Conservation (phyloP, 768 basidiomycete species). For the Russula griseocarnosa region DNA sequence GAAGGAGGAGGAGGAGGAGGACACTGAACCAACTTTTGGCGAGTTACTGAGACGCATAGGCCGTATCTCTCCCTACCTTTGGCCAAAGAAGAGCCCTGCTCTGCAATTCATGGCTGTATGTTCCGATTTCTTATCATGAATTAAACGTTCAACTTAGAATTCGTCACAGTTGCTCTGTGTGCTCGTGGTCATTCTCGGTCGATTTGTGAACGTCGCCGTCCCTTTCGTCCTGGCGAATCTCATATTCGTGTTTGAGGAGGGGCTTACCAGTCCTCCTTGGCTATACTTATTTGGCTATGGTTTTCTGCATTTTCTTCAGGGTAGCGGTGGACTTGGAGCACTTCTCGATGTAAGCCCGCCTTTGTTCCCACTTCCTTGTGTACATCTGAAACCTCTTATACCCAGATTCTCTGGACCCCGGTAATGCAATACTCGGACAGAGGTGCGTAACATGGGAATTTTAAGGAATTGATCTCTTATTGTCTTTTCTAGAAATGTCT, state of each 20-base stretch:
- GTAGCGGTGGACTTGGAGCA: conserved; percentile 69
- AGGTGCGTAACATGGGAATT: conserved; percentile 36
- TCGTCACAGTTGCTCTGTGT: conserved; percentile 56
- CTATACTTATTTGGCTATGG: conserved; percentile 65
- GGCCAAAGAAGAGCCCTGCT: conserved; percentile 64
- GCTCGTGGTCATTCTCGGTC: conserved; percentile 63
- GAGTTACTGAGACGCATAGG: conserved; percentile 64
- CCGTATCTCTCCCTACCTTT: conserved; percentile 73
- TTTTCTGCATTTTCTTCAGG: conserved; percentile 66
- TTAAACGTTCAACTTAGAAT: conserved; percentile 1
- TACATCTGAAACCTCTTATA: not conserved
- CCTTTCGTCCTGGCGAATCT: conserved; percentile 68
- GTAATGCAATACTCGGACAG: conserved; percentile 88
- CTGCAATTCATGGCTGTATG: conserved; percentile 69
- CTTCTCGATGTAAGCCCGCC: conserved; percentile 43
- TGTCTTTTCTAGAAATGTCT: conserved; percentile 62
- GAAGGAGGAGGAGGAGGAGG: conserved; percentile 55
- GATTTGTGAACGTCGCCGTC: conserved; percentile 68
- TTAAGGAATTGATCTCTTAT: conserved; percentile 6
- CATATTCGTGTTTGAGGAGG: conserved; percentile 53
- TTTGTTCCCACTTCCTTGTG: not conserved
- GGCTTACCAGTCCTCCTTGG: conserved; percentile 54
- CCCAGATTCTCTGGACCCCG: conserved; percentile 71
- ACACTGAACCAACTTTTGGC: conserved; percentile 63
- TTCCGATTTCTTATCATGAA: conserved; percentile 23